These are phyloP conservation scores for Lichenothelia convexa DNA, from an alignment of 495 filamentous ascomycete genomes.

Conservation along the genomic window DNA sequence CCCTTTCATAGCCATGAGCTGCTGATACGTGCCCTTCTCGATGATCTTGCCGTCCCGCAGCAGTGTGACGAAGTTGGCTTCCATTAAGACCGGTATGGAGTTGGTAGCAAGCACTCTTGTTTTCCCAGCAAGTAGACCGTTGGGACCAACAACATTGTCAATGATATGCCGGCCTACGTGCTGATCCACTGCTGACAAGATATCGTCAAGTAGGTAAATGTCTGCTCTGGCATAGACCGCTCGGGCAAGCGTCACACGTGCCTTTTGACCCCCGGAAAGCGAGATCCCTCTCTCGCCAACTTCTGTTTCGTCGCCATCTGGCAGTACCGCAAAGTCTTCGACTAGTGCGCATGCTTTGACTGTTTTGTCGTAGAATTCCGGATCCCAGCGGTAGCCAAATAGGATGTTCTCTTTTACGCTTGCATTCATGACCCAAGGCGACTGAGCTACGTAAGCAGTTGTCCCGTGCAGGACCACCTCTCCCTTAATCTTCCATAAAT, in stretches of 20 bases:
- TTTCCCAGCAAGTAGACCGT: slow-evolving; percentile 68
- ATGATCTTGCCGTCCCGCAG: slow-evolving; percentile 66
- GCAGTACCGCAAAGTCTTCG: slow-evolving; percentile 82
- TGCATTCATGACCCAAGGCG: slow-evolving; percentile 95
- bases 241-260: slow-evolving; percentile 80
- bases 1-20: slow-evolving; percentile 85
- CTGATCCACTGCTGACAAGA: slow-evolving; percentile 89
- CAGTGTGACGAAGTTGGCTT: slow-evolving; percentile 70
- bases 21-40: slow-evolving; percentile 76
- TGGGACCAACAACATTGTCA: slow-evolving; percentile 72
- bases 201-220: slow-evolving; percentile 87
- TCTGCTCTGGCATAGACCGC: slow-evolving; percentile 97
- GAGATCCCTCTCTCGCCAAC: slow-evolving; percentile 97
- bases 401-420: slow-evolving; percentile 92
- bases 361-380: slow-evolving; percentile 83
- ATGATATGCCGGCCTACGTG: slow-evolving; percentile 94
- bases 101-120: slow-evolving; percentile 93
- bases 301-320: slow-evolving; percentile 91
- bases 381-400: slow-evolving; percentile 91
- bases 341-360: slow-evolving; percentile 82
- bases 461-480: slow-evolving; percentile 65
- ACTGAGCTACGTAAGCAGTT: slow-evolving; percentile 81
- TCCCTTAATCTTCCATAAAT: slow-evolving; percentile 78
- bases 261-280: slow-evolving; percentile 91
- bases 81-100: slow-evolving; percentile 76